phyloP scores from a whole-genome alignment of 345 rosid species.

The Rhodamnia argentea region DNA sequence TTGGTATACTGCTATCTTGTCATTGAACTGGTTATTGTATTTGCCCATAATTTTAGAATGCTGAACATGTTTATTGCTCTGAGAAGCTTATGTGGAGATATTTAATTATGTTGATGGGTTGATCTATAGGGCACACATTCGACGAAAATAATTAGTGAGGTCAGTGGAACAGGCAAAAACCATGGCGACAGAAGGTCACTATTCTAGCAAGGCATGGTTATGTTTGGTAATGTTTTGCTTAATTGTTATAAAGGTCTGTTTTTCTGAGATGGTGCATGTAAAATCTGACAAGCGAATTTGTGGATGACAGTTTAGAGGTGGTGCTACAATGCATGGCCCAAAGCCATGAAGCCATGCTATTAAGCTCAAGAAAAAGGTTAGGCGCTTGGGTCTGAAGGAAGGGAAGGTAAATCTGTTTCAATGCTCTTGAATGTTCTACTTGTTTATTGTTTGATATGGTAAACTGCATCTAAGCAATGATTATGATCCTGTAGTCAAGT shows the following conservation, averaged over 20 bases:
- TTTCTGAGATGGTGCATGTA: neutral
- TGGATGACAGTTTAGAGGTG: constrained; percentile 68
- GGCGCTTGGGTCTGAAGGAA: constrained; percentile 80
- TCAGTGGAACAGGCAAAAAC: constrained; percentile 86
- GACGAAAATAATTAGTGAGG: constrained; percentile 77
- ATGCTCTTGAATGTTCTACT: neutral
- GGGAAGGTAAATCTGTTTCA: constrained; percentile 42
- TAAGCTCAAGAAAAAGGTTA: constrained; percentile 76
- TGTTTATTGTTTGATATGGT: neutral
- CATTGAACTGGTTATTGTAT: neutral
- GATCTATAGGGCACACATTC: constrained; percentile 66
- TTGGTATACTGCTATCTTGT: neutral
- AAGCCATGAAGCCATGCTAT: constrained; percentile 86
- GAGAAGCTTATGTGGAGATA: neutral
- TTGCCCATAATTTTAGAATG: neutral
- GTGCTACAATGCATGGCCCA: constrained; percentile 85
- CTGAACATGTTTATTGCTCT: neutral
- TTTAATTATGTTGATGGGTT: constrained; percentile 3
- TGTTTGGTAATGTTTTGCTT: constrained; percentile 21
- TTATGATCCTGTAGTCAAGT: neutral
- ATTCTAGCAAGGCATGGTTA: constrained; percentile 74
- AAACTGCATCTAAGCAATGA: neutral
- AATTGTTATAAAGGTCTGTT: neutral
- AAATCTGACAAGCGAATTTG: constrained; percentile 12
- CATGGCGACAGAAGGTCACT: constrained; percentile 76